Evolutionary conservation across 768 basidiomycete genomes (phyloP), one percentile per base, ranked within the genome.

Genomic region (Royoungia palumana): DNA sequence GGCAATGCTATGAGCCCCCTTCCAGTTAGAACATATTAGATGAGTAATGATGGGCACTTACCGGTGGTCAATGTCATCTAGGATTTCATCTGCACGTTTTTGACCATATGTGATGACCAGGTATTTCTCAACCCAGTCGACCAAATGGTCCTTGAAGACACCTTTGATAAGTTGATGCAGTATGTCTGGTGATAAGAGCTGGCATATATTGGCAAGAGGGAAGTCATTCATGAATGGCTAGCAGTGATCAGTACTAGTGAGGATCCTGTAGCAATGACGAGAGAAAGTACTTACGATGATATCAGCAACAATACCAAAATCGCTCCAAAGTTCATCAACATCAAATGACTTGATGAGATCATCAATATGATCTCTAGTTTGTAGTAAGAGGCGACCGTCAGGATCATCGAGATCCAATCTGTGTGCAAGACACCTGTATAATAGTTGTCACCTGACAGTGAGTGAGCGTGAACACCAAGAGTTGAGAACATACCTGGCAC

Each of bases 161-260:
- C 41, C 47, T 16, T 49, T 49, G 27, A 49, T 38, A 0, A 49
- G 12, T 20, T 49, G 47, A 17, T 49, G 47, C 2, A 49, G 20
- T 1, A 49, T 27, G 12, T 49, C 41, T 6, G 41, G 41, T 0
- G 35, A 10, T 5, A 49, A 8, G 24, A 69, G 44, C 14, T 60
- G 46, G 44, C 67, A 57, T 9, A 71, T 71, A 25, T 72, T 56
- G 0, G 69, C 68, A n/a, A n/a, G 56, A 1, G 68, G 66, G 32
- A 70, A 70, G 20, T 56, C 40, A 16, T 44, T 47, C 0, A 61
- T 71, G 46, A 70, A 71, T 4, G 69, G 67, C 68, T 69, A 13
- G 4, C 16, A 13, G 1, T 25, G 21, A n/a, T 17, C 22, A 35
- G 11, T 17, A 27, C 12, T 17, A 38, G 19, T 21, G 19, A 14